Evolutionary conservation across 2,329 filamentous ascomycete genomes (phyloP).

Genomic region (Phaeophleospora eucalypticola): DNA sequence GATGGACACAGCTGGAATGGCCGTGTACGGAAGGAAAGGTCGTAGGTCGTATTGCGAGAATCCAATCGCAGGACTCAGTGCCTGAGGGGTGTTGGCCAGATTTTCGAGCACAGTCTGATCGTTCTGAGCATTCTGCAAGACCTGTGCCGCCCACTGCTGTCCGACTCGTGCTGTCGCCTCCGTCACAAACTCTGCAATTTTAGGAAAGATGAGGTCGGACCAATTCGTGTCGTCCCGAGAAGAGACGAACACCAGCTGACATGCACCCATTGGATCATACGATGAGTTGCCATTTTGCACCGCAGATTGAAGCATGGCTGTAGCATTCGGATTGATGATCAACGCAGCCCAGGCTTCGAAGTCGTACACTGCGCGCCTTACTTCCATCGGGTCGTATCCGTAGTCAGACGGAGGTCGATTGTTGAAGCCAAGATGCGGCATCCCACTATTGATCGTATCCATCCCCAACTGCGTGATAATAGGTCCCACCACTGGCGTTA

Average conservation of each 20-base stretch:
- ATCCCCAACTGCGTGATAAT: conserved; percentile 46
- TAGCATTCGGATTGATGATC: conserved; percentile 60
- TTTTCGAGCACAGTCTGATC: conserved; percentile 39
- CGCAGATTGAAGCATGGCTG: conserved; percentile 53
- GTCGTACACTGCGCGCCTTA: conserved; percentile 57
- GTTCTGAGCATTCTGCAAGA: conserved; percentile 40
- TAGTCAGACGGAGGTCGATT: conserved; percentile 50
- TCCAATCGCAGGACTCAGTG: conserved; percentile 53
- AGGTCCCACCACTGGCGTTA: conserved; percentile 54
- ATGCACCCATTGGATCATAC: conserved; percentile 58
- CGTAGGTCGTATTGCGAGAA: conserved; percentile 56
- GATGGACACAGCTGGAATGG: conserved; percentile 57
- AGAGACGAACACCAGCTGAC: conserved; percentile 54
- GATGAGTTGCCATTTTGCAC: conserved; percentile 52
- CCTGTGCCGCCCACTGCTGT: conserved; percentile 39
- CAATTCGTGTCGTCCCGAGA: conserved; percentile 55
- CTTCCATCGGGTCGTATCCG: conserved; percentile 52
- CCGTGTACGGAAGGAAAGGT: conserved; percentile 53
- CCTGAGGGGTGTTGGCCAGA: conserved; percentile 48
- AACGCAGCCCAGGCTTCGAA: conserved; percentile 58
- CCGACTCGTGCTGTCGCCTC: conserved; percentile 49
- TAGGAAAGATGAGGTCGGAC: conserved; percentile 51
- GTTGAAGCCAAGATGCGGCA: conserved; percentile 48
- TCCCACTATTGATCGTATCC: conserved; percentile 38
- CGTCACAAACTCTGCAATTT: conserved; percentile 46